These are phyloP conservation scores for Blastobotrys illinoisensis DNA, from an alignment of 1,139 yeast genomes.

Conservation along the genomic window DNA sequence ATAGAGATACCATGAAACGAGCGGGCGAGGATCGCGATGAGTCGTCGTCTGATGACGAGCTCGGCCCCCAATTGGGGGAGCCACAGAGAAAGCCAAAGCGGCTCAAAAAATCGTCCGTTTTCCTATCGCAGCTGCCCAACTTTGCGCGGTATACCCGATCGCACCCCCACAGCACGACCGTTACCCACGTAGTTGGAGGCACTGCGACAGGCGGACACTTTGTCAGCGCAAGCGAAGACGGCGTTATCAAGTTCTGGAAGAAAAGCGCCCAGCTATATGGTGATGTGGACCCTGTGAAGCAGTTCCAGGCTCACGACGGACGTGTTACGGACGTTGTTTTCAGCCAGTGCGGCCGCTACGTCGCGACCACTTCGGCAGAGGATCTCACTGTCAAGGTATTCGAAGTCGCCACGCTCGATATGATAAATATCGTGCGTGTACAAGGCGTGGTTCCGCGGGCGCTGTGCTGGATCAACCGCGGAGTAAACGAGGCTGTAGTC, in stretches of 20 bases:
- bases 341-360: conserved; percentile 26
- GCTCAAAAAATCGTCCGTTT: conserved; percentile 9
- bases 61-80: conserved; percentile 15
- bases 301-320: conserved; percentile 35
- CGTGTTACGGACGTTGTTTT: conserved; percentile 23
- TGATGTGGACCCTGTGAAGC: conserved; percentile 37
- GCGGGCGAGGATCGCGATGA: neutral
- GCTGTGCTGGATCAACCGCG: conserved; percentile 19
- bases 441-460: conserved; percentile 16
- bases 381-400: conserved; percentile 36
- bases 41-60: conserved; percentile 17
- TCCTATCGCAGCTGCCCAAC: conserved; percentile 19
- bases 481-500: conserved; percentile 10
- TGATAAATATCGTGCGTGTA: conserved; percentile 37
- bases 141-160: conserved; percentile 27
- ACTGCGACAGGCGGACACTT: conserved; percentile 18
- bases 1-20: neutral
- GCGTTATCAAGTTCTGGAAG: conserved; percentile 41
- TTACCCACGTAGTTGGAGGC: conserved; percentile 20
- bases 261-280: conserved; percentile 19
- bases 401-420: conserved; percentile 39
- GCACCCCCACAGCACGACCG: conserved; percentile 28
- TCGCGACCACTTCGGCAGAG: conserved; percentile 33
- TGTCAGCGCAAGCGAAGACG: conserved; percentile 39
- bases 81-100: conserved; percentile 10